Evolutionary conservation across 352 stramenopile genomes (phyloP).

Genomic region (Phytophthora sp.): DNA sequence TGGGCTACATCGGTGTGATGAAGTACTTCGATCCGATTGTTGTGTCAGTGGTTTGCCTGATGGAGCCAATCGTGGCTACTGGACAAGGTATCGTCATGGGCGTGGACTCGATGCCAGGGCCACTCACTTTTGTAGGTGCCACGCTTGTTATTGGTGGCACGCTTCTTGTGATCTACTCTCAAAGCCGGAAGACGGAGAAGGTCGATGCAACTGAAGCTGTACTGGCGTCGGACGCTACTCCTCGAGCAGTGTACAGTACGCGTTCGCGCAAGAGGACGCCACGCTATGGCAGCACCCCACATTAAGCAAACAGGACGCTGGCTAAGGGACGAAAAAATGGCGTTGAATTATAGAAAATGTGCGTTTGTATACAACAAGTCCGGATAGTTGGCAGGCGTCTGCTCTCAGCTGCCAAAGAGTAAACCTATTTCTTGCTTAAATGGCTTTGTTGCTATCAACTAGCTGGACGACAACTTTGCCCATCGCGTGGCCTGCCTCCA

Average conservation of each 20-base stretch:
- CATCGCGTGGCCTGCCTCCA: conserved; percentile 61
- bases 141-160: conserved; percentile 82
- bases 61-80: conserved; percentile 89
- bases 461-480: conserved; percentile 78
- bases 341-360: conserved; percentile 19
- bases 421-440: conserved; percentile 3
- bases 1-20: conserved; percentile 92
- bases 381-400: background rate
- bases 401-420: background rate
- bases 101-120: conserved; percentile 76
- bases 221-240: conserved; percentile 58
- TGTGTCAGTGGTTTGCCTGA: conserved; percentile 84
- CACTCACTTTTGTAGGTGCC: conserved; percentile 74
- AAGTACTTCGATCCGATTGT: conserved; percentile 95
- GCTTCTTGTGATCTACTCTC: conserved; percentile 75
- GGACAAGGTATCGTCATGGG: conserved; percentile 75
- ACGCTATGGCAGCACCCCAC: conserved; percentile 53
- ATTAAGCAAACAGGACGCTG: conserved; percentile 4
- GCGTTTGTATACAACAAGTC: background rate
- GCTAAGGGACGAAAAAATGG: background rate
- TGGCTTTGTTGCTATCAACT: conserved; percentile 25
- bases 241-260: conserved; percentile 66
- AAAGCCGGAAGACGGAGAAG: conserved; percentile 80
- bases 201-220: conserved; percentile 83
- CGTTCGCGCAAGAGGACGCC: conserved; percentile 55